Percentiles rank a stretch among this genome's conserved stretches.
Evolutionary conservation across 352 stramenopile genomes (phyloP).

Genomic region (Phytophthora citrophthora): DNA sequence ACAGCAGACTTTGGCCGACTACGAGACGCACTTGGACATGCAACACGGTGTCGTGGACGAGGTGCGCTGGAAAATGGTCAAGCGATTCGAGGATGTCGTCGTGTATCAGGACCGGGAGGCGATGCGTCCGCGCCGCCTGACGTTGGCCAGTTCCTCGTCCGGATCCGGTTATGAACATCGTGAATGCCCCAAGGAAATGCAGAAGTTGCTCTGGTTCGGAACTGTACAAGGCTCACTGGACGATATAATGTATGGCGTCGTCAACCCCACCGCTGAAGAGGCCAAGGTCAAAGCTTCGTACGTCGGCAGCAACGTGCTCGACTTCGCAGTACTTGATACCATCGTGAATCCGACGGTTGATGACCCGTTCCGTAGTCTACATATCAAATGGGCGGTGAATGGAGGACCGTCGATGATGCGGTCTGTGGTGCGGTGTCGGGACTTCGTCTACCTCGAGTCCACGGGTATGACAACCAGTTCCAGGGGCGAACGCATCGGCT

Average conservation of each 20-base stretch:
- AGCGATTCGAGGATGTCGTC: constrained; percentile 39
- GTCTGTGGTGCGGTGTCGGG: constrained; percentile 49
- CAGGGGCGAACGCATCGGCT: constrained; percentile 49
- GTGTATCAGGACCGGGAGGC: constrained; percentile 42
- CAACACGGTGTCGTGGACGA: constrained; percentile 36
- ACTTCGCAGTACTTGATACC: constrained; percentile 53
- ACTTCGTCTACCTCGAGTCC: constrained; percentile 60
- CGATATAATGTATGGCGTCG: constrained; percentile 46
- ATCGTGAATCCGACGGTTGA: constrained; percentile 43
- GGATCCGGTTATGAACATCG: constrained; percentile 9
- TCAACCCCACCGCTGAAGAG: constrained; percentile 37
- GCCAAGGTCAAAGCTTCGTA: constrained; percentile 39
- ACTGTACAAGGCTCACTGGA: constrained; percentile 40
- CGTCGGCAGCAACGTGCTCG: constrained; percentile 46
- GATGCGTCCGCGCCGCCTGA: constrained; percentile 6
- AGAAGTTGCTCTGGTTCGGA: constrained; percentile 50
- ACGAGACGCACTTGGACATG: constrained; percentile 32
- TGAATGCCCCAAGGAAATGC: constrained; percentile 30
- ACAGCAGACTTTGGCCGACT: constrained; percentile 38
- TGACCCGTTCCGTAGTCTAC: constrained; percentile 48
- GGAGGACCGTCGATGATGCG: constrained; percentile 46
- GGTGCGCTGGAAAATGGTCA: constrained; percentile 45
- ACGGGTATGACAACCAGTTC: constrained; percentile 44
- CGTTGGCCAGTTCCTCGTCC: constrained; percentile 2
- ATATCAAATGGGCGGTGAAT: constrained; percentile 60